These are phyloP conservation scores for Neurospora sp. DNA, from an alignment of 495 filamentous ascomycete genomes.

Conservation along the genomic window DNA sequence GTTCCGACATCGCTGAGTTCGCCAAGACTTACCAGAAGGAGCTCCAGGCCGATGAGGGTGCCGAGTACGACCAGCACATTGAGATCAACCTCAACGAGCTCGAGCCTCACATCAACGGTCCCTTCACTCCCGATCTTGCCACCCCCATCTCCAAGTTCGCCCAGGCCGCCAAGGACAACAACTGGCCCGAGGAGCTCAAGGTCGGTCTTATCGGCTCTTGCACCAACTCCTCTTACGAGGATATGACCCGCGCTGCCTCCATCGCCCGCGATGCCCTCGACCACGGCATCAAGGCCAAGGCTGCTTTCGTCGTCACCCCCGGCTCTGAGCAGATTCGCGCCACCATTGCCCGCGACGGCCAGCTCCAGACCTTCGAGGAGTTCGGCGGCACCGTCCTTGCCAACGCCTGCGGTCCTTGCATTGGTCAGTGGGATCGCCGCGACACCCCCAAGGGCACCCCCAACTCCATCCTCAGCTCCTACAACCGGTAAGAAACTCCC, in stretches of 20 bases:
- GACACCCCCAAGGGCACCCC: constrained; percentile 95
- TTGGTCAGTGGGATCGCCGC: constrained; percentile 84
- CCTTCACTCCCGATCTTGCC: constrained; percentile 98
- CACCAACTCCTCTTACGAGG: constrained; percentile 99
- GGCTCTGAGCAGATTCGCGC: constrained; percentile 97
- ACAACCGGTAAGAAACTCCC: constrained; percentile 10
- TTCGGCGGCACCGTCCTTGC: constrained; percentile 94
- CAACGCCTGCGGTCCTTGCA: constrained; percentile 82
- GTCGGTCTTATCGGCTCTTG: constrained; percentile 95
- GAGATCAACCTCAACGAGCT: constrained; percentile 92
- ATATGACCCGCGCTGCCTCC: constrained; percentile 91
- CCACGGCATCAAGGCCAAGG: constrained; percentile 91
- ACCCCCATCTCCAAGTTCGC: constrained; percentile 97
- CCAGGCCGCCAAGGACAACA: constrained; percentile 84
- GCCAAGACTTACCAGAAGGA: constrained; percentile 75
- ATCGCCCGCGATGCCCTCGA: constrained; percentile 91
- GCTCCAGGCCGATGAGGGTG: constrained; percentile 83
- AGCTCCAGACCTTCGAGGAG: constrained; percentile 93
- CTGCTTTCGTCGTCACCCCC: constrained; percentile 88
- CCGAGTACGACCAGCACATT: constrained; percentile 91
- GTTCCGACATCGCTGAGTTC: constrained; percentile 81
- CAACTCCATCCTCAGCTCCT: constrained; percentile 45
- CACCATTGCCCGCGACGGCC: constrained; percentile 89
- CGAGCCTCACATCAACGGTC: constrained; percentile 97
- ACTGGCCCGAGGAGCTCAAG: constrained; percentile 96